Evolutionary conservation across 495 filamentous ascomycete species (phyloP).

Genomic region (Hypoxylon lienhwacheense): DNA sequence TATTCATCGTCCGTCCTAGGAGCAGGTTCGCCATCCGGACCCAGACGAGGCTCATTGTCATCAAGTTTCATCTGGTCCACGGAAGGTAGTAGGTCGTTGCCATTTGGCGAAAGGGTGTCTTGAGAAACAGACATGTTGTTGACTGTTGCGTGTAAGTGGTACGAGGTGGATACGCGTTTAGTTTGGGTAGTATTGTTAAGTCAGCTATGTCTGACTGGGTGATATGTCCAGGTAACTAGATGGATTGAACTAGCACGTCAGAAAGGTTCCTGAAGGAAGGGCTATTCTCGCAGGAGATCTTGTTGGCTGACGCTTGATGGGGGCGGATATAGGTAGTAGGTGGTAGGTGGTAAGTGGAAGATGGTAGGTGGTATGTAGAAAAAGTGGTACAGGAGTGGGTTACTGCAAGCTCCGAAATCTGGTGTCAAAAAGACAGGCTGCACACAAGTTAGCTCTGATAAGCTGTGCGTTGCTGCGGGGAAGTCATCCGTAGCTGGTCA

Average conservation of each 20-base stretch:
- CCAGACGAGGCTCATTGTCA: conserved; percentile 59
- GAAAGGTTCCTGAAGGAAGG: conserved; percentile 3
- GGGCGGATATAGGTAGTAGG: too few relatives aligned
- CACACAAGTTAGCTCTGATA: conserved; percentile 40
- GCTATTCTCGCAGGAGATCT: conserved; percentile 20
- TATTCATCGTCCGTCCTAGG: conserved; percentile 96
- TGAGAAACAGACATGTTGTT: conserved; percentile 52
- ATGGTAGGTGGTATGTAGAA: conserved; percentile 30
- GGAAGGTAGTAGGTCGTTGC: conserved; percentile 48
- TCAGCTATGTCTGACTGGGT: conserved; percentile 26
- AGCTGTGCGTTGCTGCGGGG: conserved; percentile 37
- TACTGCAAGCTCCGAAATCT: conserved; percentile 30
- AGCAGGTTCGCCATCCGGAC: conserved; percentile 67
- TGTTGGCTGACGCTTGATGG: conserved; percentile 33
- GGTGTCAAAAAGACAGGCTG: conserved; percentile 21
- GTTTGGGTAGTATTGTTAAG: conserved; percentile 24
- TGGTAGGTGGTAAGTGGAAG: too few relatives aligned
- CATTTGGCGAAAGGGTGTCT: conserved; percentile 47
- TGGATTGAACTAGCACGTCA: conserved; percentile 21
- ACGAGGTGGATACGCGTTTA: conserved; percentile 1
- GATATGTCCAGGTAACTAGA: conserved; percentile 16
- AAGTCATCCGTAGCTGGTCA: conserved; percentile 31
- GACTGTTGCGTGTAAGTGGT: neutral
- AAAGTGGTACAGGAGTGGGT: conserved; percentile 35
- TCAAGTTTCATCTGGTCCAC: conserved; percentile 51